Evolutionary conservation across 1,139 yeast species (phyloP), one percentile per base, ranked within the genome.

Genomic region (Oligophagozyma castellii): DNA sequence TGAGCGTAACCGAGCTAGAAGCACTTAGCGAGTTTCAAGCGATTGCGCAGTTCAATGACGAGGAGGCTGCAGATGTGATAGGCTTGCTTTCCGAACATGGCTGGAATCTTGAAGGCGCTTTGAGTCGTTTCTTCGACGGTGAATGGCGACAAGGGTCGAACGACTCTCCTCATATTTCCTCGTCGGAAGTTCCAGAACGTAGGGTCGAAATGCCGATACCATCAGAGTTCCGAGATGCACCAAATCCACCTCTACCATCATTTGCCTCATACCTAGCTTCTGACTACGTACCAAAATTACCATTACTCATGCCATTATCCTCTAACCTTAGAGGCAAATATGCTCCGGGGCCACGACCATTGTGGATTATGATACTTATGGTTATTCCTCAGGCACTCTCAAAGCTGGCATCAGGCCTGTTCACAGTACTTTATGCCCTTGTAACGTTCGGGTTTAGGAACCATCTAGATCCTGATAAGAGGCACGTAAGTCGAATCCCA

Each of bases 81-180:
- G 42, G 41, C 26, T 38, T 56, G 16, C 35, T 59, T 16, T 36
- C 46, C 32, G 53, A 55, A 29, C 55, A 56, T 35, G 51, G 56
- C 19, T 59, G 64, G 64, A 48, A 55, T 28, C 28, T 59, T 15
- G 63, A 58, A 30, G 41, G 53, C 10, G 55, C 61, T 2, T 23
- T 59, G 21, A 50, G 61, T n/a, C 48, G 56, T 22, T 59, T 50
- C 34, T 58, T 55, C 34, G 64, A 59, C 34, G 59, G 56, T 5
- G 45, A 49, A 11, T 44, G 55, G 56, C 46, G 40, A 22, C 42
- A 41, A 13, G 32, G 35, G 13, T 25, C 55, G 14, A 37, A 37
- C 8, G 35, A 37, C 7, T 40, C 45, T 13, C 20, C 20, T 10
- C 19, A 25, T 4, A 27, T 33, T 5, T 4, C 27, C 23, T 4